phyloP scores from a whole-genome alignment of 2,329 filamentous ascomycete genomes.

The Xylariomycetidae sp. region DNA sequence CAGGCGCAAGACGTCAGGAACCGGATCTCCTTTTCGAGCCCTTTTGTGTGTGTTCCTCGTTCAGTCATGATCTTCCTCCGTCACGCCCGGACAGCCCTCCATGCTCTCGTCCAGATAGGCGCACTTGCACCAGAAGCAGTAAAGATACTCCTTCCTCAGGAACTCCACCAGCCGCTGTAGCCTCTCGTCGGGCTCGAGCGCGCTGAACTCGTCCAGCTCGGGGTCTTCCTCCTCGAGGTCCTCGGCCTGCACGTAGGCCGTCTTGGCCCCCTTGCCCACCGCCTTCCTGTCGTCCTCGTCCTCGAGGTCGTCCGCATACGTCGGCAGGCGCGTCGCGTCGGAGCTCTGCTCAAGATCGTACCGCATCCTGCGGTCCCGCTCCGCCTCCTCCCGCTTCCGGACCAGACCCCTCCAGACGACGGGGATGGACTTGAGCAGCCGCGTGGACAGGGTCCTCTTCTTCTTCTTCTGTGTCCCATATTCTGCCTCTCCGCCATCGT shows the following conservation, averaged over 20 bases:
- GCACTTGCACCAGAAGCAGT: conserved; percentile 97
- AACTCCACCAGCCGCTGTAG: conserved; percentile 63
- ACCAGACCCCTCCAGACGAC: conserved; percentile 77
- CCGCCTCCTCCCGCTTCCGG: conserved; percentile 62
- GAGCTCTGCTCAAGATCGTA: conserved; percentile 64
- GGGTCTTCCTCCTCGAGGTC: conserved; percentile 73
- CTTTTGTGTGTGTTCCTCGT: background rate
- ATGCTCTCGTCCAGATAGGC: conserved; percentile 67
- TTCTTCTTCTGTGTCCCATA: conserved; percentile 21
- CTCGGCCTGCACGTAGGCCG: conserved; percentile 56
- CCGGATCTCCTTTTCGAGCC: too few species aligned
- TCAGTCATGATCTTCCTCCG: conserved; percentile 74
- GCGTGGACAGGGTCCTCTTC: conserved; percentile 33
- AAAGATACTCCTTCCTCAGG: conserved; percentile 66
- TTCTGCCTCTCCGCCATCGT: conserved; percentile 16
- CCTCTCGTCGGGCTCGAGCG: conserved; percentile 60
- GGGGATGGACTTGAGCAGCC: conserved; percentile 63
- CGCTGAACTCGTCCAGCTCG: conserved; percentile 77
- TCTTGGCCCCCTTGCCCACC: conserved; percentile 53
- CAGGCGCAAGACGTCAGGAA: too few species aligned
- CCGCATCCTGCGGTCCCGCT: conserved; percentile 61
- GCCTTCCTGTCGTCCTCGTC: conserved; percentile 70
- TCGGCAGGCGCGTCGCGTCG: conserved; percentile 49
- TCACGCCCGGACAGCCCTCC: conserved; percentile 84
- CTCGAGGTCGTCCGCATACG: conserved; percentile 63